A percentile compares a stretch with the other conserved stretches of the same genome.
Evolutionary conservation across 225 moss, liverwort and hornwort genomes (phyloP).

Genomic region (Anthoceros angustus): DNA sequence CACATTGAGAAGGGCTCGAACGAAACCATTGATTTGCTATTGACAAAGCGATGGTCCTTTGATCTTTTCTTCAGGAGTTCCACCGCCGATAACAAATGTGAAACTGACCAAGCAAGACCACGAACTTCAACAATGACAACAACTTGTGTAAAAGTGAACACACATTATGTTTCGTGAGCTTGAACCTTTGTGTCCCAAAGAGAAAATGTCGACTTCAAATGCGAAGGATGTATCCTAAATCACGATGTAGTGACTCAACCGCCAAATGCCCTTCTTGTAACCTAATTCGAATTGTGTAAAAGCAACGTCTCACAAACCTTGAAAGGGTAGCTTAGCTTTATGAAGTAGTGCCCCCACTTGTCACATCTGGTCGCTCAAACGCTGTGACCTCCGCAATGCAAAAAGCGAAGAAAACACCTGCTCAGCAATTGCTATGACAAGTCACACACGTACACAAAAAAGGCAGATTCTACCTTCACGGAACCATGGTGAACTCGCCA

Average conservation of each 20-base stretch:
- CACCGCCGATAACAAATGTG: slow-evolving; percentile 27
- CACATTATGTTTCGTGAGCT: background rate
- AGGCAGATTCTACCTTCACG: slow-evolving; percentile 43
- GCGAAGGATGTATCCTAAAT: slow-evolving; percentile 66
- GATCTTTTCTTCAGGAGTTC: slow-evolving; percentile 80
- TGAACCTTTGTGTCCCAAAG: slow-evolving; percentile 82
- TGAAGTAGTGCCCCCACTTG: slow-evolving; percentile 58
- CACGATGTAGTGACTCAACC: background rate
- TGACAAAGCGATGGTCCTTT: slow-evolving; percentile 89
- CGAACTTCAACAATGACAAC: background rate
- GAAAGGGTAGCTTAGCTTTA: slow-evolving; percentile 85
- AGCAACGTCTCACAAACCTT: slow-evolving; percentile 28
- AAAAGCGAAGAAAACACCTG: background rate
- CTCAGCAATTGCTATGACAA: background rate
- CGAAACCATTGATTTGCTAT: slow-evolving; percentile 48
- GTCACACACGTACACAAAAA: background rate
- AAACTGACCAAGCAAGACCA: background rate
- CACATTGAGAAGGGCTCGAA: slow-evolving; percentile 46
- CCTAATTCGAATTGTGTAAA: background rate
- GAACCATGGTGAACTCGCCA: slow-evolving; percentile 65
- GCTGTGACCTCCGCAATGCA: slow-evolving; percentile 71
- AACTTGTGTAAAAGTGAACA: background rate
- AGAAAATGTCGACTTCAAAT: slow-evolving; percentile 45
- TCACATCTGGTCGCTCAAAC: slow-evolving; percentile 72
- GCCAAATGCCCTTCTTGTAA: background rate